A percentile compares a stretch with the other conserved stretches of the same genome.
Evolutionary conservation across 345 rosid genomes (phyloP).

Genomic region (Leavenworthia alabamica): DNA sequence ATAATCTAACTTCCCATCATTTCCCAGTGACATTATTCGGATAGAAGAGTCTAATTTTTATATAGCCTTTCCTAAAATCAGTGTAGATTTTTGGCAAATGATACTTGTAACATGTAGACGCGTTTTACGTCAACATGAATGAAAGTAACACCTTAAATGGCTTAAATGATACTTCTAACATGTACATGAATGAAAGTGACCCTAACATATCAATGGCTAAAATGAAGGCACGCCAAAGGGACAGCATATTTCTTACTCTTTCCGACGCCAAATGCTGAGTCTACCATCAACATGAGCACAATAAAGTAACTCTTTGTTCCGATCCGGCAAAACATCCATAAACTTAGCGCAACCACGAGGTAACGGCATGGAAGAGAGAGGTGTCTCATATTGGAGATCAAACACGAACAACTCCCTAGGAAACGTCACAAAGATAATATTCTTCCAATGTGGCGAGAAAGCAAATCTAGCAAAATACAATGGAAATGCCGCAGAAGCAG

Average conservation of each 20-base stretch:
- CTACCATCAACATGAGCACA: slow-evolving; percentile 89
- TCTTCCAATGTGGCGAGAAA: slow-evolving; percentile 79
- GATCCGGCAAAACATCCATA: slow-evolving; percentile 86
- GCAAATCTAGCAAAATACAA: slow-evolving; percentile 57
- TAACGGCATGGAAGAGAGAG: slow-evolving; percentile 52
- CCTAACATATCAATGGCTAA: neutral
- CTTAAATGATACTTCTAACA: no score
- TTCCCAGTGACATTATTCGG: neutral
- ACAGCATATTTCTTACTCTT: slow-evolving; percentile 49
- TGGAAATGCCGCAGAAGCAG: slow-evolving; percentile 73
- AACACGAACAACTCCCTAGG: slow-evolving; percentile 86
- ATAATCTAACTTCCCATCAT: neutral
- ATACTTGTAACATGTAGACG: no score
- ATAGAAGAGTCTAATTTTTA: neutral
- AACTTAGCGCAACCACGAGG: slow-evolving; percentile 87
- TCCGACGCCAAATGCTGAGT: slow-evolving; percentile 88
- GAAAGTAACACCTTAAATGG: no score
- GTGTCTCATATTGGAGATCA: slow-evolving; percentile 74
- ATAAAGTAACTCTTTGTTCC: slow-evolving; percentile 61
- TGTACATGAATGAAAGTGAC: neutral
- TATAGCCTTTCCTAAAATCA: neutral
- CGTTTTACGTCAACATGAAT: no score
- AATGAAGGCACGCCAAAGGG: neutral
- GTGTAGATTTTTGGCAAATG: no score
- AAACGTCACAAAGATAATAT: slow-evolving; percentile 65